Evolutionary conservation across 805 yeast genomes (phyloP).

Genomic region (Candida maesae): DNA sequence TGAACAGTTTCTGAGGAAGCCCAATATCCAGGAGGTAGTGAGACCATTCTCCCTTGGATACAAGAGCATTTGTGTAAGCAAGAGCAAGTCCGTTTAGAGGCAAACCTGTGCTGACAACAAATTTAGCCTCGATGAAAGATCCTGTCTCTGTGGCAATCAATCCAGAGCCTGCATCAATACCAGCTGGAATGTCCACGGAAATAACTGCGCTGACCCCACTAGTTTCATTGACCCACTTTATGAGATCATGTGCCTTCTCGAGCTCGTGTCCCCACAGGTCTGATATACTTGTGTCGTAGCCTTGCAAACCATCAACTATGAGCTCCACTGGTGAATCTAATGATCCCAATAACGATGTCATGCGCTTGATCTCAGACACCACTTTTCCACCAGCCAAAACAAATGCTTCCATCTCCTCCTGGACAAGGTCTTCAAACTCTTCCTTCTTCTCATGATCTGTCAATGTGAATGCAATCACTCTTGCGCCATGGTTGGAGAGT

Average conservation of each 20-base stretch:
- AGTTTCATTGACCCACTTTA: slow-evolving; percentile 63
- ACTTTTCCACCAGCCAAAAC: slow-evolving; percentile 67
- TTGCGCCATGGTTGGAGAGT: slow-evolving; percentile 65
- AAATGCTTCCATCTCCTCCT: slow-evolving; percentile 51
- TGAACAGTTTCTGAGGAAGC: slow-evolving; percentile 55
- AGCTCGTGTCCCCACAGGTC: slow-evolving; percentile 47
- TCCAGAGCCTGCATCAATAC: slow-evolving; percentile 1
- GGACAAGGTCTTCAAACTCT: slow-evolving; percentile 29
- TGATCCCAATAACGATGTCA: slow-evolving; percentile 37
- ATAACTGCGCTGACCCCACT: slow-evolving; percentile 37
- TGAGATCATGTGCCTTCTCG: slow-evolving; percentile 38
- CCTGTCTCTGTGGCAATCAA: slow-evolving; percentile 8
- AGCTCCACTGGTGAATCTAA: slow-evolving; percentile 75
- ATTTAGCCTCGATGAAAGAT: slow-evolving; percentile 41
- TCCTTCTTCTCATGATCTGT: slow-evolving; percentile 18
- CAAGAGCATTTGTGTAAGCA: slow-evolving; percentile 53
- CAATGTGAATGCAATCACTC: slow-evolving; percentile 44
- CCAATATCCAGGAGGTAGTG: slow-evolving; percentile 72
- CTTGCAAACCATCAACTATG: slow-evolving; percentile 80
- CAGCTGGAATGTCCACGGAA: slow-evolving; percentile 70
- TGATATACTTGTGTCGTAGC: slow-evolving; percentile 65
- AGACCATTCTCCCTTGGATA: slow-evolving; percentile 43
- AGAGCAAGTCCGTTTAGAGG: slow-evolving; percentile 63
- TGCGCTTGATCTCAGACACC: slow-evolving; percentile 30
- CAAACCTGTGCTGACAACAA: slow-evolving; percentile 67